phyloP scores from a whole-genome alignment of 1,284 basidiomycete genomes.

The Cutaneotrichosporon spelunceum region DNA sequence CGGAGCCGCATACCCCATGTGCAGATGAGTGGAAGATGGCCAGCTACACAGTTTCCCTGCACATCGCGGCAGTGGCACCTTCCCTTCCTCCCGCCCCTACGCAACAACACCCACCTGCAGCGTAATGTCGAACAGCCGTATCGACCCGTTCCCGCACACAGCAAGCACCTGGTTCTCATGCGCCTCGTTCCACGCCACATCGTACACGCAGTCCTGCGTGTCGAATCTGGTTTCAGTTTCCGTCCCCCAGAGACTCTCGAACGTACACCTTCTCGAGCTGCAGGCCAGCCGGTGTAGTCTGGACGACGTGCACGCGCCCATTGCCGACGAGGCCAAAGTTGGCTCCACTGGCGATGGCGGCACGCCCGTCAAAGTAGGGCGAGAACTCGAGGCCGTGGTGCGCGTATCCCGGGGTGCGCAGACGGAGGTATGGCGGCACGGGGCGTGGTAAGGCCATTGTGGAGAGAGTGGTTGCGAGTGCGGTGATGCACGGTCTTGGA shows the following conservation, averaged over 20 bases:
- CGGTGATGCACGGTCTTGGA: background rate
- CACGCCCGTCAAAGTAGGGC: conserved; percentile 75
- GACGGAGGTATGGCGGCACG: conserved; percentile 19
- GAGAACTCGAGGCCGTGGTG: conserved; percentile 88
- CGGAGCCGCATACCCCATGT: too few species aligned
- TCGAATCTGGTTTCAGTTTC: conserved; percentile 66
- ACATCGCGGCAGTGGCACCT: background rate
- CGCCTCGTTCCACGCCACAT: conserved; percentile 85
- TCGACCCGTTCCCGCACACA: conserved; percentile 84
- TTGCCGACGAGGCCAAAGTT: conserved; percentile 96
- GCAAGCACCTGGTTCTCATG: conserved; percentile 90
- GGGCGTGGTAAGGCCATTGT: background rate
- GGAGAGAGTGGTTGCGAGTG: background rate
- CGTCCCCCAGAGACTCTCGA: too few species aligned
- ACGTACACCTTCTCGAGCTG: conserved; percentile 66
- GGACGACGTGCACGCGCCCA: conserved; percentile 73
- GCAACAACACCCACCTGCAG: conserved; percentile 67
- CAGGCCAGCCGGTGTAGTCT: conserved; percentile 57
- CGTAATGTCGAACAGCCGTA: conserved; percentile 87
- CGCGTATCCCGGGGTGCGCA: conserved; percentile 72
- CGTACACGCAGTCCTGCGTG: conserved; percentile 89
- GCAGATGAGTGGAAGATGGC: background rate
- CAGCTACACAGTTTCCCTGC: background rate
- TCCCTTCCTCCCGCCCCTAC: background rate
- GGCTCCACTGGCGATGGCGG: conserved; percentile 84